Percentiles rank a stretch among this genome's conserved stretches.
phyloP scores from a whole-genome alignment of 495 filamentous ascomycete species.

The Daldinia vernicosa region DNA sequence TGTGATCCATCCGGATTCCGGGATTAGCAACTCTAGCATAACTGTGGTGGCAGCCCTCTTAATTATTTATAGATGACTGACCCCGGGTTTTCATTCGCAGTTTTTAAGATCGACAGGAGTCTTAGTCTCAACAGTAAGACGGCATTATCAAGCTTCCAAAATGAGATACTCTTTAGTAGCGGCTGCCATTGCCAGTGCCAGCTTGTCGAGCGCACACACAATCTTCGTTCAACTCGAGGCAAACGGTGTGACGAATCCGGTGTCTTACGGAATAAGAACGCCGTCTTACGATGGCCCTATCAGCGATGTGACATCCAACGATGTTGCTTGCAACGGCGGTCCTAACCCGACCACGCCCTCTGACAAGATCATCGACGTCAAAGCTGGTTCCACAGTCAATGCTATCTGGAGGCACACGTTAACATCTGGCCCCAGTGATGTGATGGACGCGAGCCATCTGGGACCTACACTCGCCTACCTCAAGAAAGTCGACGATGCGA shows the following conservation, averaged over 20 bases:
- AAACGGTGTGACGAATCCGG: slow-evolving; percentile 49
- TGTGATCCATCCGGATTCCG: slow-evolving; percentile 13
- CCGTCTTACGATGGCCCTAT: slow-evolving; percentile 62
- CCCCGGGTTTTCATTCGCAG: neutral
- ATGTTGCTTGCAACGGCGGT: slow-evolving; percentile 64
- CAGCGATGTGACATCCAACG: slow-evolving; percentile 59
- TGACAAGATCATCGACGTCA: slow-evolving; percentile 58
- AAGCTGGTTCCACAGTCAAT: slow-evolving; percentile 58
- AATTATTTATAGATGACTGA: slow-evolving; percentile 20
- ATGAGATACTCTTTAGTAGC: slow-evolving; percentile 39
- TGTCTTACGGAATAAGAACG: slow-evolving; percentile 52
- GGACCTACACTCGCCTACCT: slow-evolving; percentile 60
- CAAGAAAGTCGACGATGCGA: slow-evolving; percentile 59
- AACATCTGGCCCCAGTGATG: slow-evolving; percentile 52
- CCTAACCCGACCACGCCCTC: slow-evolving; percentile 60
- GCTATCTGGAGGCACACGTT: slow-evolving; percentile 61
- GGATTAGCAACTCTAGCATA: neutral
- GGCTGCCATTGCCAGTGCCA: slow-evolving; percentile 36
- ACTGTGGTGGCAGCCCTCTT: neutral
- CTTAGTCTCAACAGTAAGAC: neutral
- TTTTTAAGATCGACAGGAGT: slow-evolving; percentile 1
- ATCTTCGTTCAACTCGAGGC: slow-evolving; percentile 64
- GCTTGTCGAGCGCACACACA: slow-evolving; percentile 60
- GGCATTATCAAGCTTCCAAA: neutral
- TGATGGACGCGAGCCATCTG: slow-evolving; percentile 58